These are phyloP conservation scores for Bruguiera sexangula DNA, from an alignment of 345 rosid genomes.

Conservation along the genomic window DNA sequence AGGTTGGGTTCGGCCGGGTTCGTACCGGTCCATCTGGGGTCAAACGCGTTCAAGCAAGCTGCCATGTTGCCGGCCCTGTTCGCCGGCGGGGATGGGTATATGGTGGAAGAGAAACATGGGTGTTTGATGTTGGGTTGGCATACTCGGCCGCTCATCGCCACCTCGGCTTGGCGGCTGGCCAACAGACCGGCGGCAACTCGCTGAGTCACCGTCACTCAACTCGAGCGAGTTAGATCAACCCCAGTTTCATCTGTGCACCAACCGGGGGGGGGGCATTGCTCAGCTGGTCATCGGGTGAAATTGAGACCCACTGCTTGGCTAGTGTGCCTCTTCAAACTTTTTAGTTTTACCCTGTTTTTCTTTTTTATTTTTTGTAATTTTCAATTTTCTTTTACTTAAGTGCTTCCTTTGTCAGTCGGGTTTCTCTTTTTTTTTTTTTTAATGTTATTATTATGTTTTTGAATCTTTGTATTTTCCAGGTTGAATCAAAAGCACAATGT, in stretches of 20 bases:
- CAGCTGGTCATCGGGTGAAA: conserved; percentile 1
- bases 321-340: not conserved
- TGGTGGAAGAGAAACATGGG: conserved; percentile 72
- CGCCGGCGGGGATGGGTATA: conserved; percentile 73
- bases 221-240: not conserved
- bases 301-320: not conserved
- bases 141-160: conserved; percentile 65
- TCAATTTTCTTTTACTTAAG: not conserved
- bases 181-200: not conserved
- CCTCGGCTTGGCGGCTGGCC: conserved; percentile 48
- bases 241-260: not conserved
- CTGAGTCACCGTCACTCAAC: not conserved
- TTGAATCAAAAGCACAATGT: no score
- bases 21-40: conserved; percentile 59
- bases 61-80: conserved; percentile 64
- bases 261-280: conserved; percentile 1
- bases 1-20: conserved; percentile 65
- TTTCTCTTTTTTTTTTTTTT: not conserved
- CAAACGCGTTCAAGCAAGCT: conserved; percentile 80
- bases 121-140: conserved; percentile 82
- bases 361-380: not conserved
- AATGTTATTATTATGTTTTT: not conserved
- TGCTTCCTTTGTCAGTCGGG: not conserved
- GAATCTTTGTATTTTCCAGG: not conserved
- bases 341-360: not conserved